Evolutionary conservation across 2,329 filamentous ascomycete species (phyloP), one percentile per base, ranked within the genome.

Genomic region (Colletotrichum nymphaeae): DNA sequence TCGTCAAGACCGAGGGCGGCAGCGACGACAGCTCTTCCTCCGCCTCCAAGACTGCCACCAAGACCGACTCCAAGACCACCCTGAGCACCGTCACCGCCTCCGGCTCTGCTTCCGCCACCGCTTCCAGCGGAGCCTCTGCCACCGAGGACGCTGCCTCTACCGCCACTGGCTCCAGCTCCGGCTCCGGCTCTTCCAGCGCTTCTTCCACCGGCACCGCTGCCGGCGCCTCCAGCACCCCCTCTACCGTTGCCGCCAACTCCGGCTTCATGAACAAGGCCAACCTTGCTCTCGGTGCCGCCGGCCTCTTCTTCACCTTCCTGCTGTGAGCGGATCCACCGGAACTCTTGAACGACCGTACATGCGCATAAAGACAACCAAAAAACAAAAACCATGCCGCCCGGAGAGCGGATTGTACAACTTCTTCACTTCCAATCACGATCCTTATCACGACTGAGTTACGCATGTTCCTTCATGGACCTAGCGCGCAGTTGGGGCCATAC

Each of bases 1-100:
- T 86, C 76, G 82, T 91, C 65, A 78, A 75, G 63, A 64, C 69
- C 64, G 67, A 76, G n/a, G 57, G 68, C 60, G 26, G 64, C 46
- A 63, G 64, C 63, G 63, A 75, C 66, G 65, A 73, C 28, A 52
- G 46, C 11, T 70, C 74, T 35, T 75, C 74, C 55, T 67, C 74
- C 46, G 63, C 66, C 73, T 65, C 60, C 74, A 75, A 73, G 60
- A 75, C 70, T 35, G 53, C 72, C 73, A 55, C 73, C 69, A 73
- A 74, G 59, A 58, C 28, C 46, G 67, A 73, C 49, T 52, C 74
- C 65, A 75, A 74, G 74, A 75, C 74, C 4, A 70, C 74, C 22
- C 19, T 65, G 60, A 65, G 68, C 68, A 68, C 73, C 55, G 63
- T 72, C 57, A 67, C 73, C 46, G 72, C 62, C 30, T 49, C 72